Evolutionary conservation across 2,329 filamentous ascomycete genomes (phyloP).

Genomic region (Pseudocercospora musae): DNA sequence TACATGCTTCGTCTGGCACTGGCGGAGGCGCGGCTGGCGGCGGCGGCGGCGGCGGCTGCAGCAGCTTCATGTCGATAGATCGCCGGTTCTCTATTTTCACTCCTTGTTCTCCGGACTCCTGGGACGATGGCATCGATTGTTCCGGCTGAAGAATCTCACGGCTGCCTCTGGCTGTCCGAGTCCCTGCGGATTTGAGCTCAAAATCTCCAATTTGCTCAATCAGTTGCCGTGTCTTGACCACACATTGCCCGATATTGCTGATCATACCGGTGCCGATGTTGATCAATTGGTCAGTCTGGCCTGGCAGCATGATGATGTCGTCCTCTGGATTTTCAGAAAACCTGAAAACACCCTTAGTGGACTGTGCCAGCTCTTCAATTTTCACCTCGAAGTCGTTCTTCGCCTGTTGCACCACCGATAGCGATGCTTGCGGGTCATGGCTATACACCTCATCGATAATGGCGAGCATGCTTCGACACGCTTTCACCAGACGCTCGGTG

Average conservation of each 20-base stretch:
- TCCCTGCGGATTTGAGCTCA: constrained; percentile 18
- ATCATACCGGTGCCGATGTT: constrained; percentile 44
- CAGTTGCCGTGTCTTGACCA: constrained; percentile 77
- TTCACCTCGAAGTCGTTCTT: constrained; percentile 74
- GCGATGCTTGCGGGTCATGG: constrained; percentile 67
- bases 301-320: constrained; percentile 73
- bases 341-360: constrained; percentile 74
- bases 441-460: constrained; percentile 80
- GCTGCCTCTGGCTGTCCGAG: neutral
- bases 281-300: constrained; percentile 32
- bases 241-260: constrained; percentile 84
- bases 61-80: constrained; percentile 9
- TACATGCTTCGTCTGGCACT: neutral
- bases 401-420: constrained; percentile 65
- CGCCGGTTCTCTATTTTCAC: constrained; percentile 18
- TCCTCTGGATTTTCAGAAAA: constrained; percentile 64
- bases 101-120: neutral
- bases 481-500: constrained; percentile 77
- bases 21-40: constrained; percentile 10
- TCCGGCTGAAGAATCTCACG: constrained; percentile 16
- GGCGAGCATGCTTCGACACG: constrained; percentile 73
- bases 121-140: constrained; percentile 8
- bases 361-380: constrained; percentile 75
- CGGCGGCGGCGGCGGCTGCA: constrained; percentile 8
- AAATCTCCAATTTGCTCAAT: constrained; percentile 68